Percentiles rank a stretch among this genome's conserved stretches.
These are phyloP conservation scores for Ehretia macrophylla DNA, from an alignment of 257 asterid species.

Conservation along the genomic window DNA sequence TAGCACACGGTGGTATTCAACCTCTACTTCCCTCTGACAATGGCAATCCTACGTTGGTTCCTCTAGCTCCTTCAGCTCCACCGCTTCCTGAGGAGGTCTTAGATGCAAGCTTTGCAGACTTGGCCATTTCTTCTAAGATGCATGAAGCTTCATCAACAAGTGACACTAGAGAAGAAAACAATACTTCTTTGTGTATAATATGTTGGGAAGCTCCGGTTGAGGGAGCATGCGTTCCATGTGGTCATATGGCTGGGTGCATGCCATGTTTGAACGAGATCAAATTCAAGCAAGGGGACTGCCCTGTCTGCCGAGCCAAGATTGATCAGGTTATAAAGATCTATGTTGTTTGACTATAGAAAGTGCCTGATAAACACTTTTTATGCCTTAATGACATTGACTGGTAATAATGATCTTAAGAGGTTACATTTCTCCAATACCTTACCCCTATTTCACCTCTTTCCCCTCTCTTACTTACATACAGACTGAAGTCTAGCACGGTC, in stretches of 20 bases:
- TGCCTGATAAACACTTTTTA: background rate
- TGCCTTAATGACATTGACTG: no score
- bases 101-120: slow-evolving; percentile 3
- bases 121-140: background rate
- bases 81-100: slow-evolving; percentile 5
- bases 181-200: slow-evolving; percentile 12
- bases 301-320: slow-evolving; percentile 14
- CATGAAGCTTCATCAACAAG: slow-evolving; percentile 3
- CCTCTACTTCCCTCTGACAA: background rate
- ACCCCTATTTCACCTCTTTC: background rate
- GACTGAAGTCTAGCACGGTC: background rate
- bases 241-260: slow-evolving; percentile 23
- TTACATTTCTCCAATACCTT: background rate
- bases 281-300: slow-evolving; percentile 14
- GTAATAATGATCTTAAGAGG: background rate
- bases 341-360: slow-evolving; percentile 1
- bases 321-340: slow-evolving; percentile 17
- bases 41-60: slow-evolving; percentile 6
- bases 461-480: background rate
- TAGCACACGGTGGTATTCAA: background rate
- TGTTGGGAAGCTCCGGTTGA: slow-evolving; percentile 21
- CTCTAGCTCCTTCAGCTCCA: slow-evolving; percentile 20
- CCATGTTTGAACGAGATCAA: slow-evolving; percentile 17
- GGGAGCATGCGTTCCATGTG: slow-evolving; percentile 23
- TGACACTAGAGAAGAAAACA: background rate